phyloP scores from a whole-genome alignment of 2,329 filamentous ascomycete genomes.

The Penicillium sp. region DNA sequence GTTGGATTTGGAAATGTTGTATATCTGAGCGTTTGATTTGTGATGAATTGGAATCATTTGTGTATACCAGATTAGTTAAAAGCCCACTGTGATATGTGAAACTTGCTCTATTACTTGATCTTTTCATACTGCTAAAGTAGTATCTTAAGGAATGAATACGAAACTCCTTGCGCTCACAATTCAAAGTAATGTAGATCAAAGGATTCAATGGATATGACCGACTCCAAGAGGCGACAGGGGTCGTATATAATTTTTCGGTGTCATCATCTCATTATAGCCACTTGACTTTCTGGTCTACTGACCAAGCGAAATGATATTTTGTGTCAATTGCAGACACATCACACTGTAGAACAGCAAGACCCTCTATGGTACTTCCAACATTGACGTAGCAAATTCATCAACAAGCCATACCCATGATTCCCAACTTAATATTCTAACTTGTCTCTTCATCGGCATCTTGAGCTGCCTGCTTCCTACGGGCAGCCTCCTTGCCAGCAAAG shows the following conservation, averaged over 20 bases:
- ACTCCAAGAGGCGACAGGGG: background rate
- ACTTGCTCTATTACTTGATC: background rate
- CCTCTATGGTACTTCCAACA: background rate
- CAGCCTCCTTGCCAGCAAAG: constrained; percentile 34
- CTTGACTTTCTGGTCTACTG: background rate
- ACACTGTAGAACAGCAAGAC: background rate
- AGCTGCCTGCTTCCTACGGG: constrained; percentile 10
- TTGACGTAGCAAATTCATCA: background rate
- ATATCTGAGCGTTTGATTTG: constrained; percentile 5
- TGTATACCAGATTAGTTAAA: constrained; percentile 10
- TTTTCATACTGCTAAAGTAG: too few species aligned
- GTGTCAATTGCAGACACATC: background rate
- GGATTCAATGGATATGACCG: background rate
- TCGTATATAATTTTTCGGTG: too few species aligned
- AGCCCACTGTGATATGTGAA: background rate
- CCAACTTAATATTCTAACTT: background rate
- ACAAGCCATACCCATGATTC: background rate
- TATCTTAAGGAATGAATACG: background rate
- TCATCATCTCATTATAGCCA: too few species aligned
- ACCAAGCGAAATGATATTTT: background rate
- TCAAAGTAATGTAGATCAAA: background rate
- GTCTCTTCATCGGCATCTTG: constrained; percentile 14
- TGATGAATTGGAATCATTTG: constrained; percentile 4
- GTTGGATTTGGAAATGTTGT: background rate
- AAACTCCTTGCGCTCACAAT: background rate